These are phyloP conservation scores for Stemphylium lycopersici DNA, from an alignment of 2,329 filamentous ascomycete genomes.

Conservation along the genomic window DNA sequence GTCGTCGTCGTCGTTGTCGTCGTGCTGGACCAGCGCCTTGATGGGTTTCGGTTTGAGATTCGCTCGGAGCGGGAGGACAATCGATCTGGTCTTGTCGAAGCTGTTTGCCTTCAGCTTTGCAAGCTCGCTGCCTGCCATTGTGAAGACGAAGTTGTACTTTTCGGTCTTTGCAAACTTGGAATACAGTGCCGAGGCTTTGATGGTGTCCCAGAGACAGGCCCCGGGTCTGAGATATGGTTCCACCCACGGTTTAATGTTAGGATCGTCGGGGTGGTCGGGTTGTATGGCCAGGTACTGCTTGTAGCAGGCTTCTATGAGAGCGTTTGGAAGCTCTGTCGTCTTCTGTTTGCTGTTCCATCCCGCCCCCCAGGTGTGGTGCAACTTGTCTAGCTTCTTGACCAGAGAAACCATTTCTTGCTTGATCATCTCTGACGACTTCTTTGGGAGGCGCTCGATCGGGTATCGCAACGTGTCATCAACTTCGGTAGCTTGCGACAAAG, in stretches of 20 bases:
- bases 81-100: conserved; percentile 8
- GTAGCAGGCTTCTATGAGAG: conserved; percentile 26
- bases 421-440: conserved; percentile 5
- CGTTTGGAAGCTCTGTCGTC: conserved; percentile 16
- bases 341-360: not conserved
- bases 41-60: conserved; percentile 43
- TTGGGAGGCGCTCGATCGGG: conserved; percentile 8
- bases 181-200: conserved; percentile 55
- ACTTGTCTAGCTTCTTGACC: not conserved
- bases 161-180: conserved; percentile 23
- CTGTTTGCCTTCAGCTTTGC: conserved; percentile 43
- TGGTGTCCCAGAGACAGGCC: conserved; percentile 49
- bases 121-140: conserved; percentile 51
- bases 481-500: conserved; percentile 28
- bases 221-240: conserved; percentile 18
- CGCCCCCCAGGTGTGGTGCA: conserved; percentile 16
- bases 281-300: conserved; percentile 24
- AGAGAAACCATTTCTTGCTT: conserved; percentile 18
- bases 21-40: conserved; percentile 21
- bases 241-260: conserved; percentile 19
- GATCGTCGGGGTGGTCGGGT: conserved; percentile 19
- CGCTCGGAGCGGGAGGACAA: conserved; percentile 30
- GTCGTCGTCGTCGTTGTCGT: conserved; percentile 18
- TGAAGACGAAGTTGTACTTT: conserved; percentile 42
- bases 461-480: conserved; percentile 29